Evolutionary conservation across 140 eudicot genomes (phyloP).

Genomic region (Oenanthe javanica): DNA sequence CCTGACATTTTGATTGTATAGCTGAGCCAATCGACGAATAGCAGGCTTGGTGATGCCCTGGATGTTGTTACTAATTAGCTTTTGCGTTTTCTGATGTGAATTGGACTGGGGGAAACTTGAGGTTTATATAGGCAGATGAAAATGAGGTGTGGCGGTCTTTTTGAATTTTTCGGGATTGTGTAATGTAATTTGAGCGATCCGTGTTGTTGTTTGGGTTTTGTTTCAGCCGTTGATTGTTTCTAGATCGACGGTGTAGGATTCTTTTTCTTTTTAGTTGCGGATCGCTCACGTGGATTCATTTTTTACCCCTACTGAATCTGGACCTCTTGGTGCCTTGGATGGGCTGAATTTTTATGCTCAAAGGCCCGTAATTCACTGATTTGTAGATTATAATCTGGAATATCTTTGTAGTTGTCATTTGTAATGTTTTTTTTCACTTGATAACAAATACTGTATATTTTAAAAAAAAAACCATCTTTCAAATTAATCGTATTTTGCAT

Average conservation of each 20-base stretch:
- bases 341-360: not conserved
- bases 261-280: not conserved
- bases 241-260: not conserved
- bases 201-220: not conserved
- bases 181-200: not conserved
- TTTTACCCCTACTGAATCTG: not conserved
- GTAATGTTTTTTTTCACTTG: no score
- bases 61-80: no score
- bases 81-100: not conserved
- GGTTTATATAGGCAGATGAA: not conserved
- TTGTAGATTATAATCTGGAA: no score
- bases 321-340: no score
- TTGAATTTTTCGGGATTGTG: conserved; percentile 6
- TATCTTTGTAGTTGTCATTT: no score
- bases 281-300: not conserved
- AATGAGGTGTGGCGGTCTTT: not conserved
- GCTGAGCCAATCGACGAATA: no score
- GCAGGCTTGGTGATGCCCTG: no score
- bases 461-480: no score
- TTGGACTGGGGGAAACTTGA: no score
- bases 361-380: not conserved
- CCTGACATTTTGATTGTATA: not conserved
- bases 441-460: no score
- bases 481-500: no score
- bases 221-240: not conserved